Evolutionary conservation across 495 filamentous ascomycete species (phyloP), one percentile per base, ranked within the genome.

Genomic region (Penicillium manginii): DNA sequence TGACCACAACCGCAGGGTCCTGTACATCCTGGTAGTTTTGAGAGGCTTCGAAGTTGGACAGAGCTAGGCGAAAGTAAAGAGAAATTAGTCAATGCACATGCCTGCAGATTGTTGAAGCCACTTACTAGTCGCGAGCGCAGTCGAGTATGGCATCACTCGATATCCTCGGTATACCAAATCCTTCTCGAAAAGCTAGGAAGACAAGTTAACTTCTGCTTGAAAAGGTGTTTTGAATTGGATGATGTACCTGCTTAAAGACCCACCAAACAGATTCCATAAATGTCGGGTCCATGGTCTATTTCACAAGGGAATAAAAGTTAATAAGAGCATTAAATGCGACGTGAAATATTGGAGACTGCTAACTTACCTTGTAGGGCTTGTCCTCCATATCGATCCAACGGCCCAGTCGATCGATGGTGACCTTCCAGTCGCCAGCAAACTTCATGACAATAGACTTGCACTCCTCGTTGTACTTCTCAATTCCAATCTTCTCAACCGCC

Each of bases 301-400:
- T 29, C 22, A 46, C 0, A 32, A 3, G n/a, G 42, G 40, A 39
- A 23, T 18, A 21, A 22, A 42, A 40, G 21, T 33, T 46, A 26
- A 10, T 15, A 40, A 18, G 46, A 50, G 35, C 18, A 52, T 19
- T 3, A 26, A 35, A 29, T 21, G 9, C 10, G 19, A 18, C 17
- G 54, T 1, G 31, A 4, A 10, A 11, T 17, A 9, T 43, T 43
- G 17, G 2, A 55, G 31, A 33, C 22, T 4, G 3, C 11, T 23
- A 43, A 52, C 64, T 17, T 55, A 88, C 88, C 86, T 97, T 97
- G 81, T 97, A 97, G 67, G 40, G 40, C 40, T 97, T 92, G 67
- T 96, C 94, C 74, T 98, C 96, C 58, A 98, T 97, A 75, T 98
- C 96, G 64, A 98, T 92, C 94, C 96, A 98, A 54, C 96, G 89